Evolutionary conservation across 192 early-diverging fungal genomes (phyloP), one percentile per base, ranked within the genome.

Genomic region (Backusella circina): DNA sequence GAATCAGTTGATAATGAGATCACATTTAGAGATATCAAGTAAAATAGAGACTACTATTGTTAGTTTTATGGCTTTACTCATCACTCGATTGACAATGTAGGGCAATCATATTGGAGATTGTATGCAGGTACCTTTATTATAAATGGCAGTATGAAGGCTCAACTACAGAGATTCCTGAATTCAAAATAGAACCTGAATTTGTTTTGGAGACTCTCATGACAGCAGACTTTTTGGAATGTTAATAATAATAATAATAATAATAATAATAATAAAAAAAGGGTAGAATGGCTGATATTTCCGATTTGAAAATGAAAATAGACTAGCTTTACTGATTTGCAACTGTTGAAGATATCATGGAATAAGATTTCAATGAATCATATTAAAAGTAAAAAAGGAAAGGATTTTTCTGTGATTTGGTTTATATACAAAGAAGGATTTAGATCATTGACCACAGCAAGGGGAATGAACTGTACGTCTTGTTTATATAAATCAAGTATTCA

Each of bases 221-320:
- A 21, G 93, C 97, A 0, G 96, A 99, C 80, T 99, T 97, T 77
- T 80, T 99, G 67, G 97, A 99, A 77, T 95, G 94, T 84, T 93
- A 83, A 81, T 10, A 44, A 15, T 15, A 44, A 44, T 3, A 35
- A 35, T 3, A 35, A 35, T n/a, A n/a, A n/a, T n/a, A n/a, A n/a
- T n/a, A n/a, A n/a, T n/a, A n/a, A n/a, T n/a, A n/a, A n/a, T n/a
- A n/a, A n/a, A n/a, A n/a, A n/a, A n/a, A n/a, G n/a, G n/a, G n/a
- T n/a, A n/a, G n/a, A n/a, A n/a, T n/a, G n/a, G n/a, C n/a, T 2
- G 33, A 47, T 47, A 47, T 47, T 47, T 47, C 44, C 44, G 44
- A n/a, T n/a, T n/a, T n/a, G n/a, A n/a, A 47, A n/a, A 0, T 47
- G 44, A 47, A 47, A 47, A 47, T 47, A 47, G n/a, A 47, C 44